Evolutionary conservation across 2,329 filamentous ascomycete species (phyloP), one percentile per base, ranked within the genome.

Genomic region (Fusarium setosum): DNA sequence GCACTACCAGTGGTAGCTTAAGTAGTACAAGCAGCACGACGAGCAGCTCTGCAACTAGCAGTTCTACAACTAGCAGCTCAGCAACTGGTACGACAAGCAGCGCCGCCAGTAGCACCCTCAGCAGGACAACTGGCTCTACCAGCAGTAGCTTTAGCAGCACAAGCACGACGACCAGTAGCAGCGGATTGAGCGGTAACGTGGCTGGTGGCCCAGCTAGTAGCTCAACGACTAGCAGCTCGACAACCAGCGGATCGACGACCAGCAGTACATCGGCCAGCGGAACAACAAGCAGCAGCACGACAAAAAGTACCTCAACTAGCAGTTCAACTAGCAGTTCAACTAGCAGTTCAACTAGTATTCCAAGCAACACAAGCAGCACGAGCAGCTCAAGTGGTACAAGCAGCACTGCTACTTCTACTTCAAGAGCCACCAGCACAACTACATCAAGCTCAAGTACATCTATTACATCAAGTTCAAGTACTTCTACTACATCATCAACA

Each of bases 201-300:
- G 62, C 47, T 0, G 51, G 57, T 0, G 24, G 57, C 8, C 4
- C 32, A 12, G 6, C 9, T 1, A 44, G 15, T 4, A 23, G 35
- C 13, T 29, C 26, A 12, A 29, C 26, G 4, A 29, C 26, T 9
- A 29, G 26, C 26, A 29, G 26, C 12, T 9, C 26, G 6, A 29
- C 26, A 7, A 29, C 29, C 0, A 20, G 17, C n/a, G 0, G 12
- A 1, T 60, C 29, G 0, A 13, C 4, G 2, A 41, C 35, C 4
- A 20, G 8, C 3, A 45, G 6, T 11, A 48, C n/a, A 0, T n/a
- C n/a, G n/a, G n/a, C n/a, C n/a, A 29, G 26, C 26, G 3, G n/a
- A n/a, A n/a, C n/a, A n/a, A n/a, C 26, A 29, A 29, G 3, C 26
- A 29, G 26, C 4, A 29, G 26, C 26, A 29, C 9, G 9, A 29